These are phyloP conservation scores for Xerocomus potaroensis DNA, from an alignment of 768 basidiomycete species.

Conservation along the genomic window DNA sequence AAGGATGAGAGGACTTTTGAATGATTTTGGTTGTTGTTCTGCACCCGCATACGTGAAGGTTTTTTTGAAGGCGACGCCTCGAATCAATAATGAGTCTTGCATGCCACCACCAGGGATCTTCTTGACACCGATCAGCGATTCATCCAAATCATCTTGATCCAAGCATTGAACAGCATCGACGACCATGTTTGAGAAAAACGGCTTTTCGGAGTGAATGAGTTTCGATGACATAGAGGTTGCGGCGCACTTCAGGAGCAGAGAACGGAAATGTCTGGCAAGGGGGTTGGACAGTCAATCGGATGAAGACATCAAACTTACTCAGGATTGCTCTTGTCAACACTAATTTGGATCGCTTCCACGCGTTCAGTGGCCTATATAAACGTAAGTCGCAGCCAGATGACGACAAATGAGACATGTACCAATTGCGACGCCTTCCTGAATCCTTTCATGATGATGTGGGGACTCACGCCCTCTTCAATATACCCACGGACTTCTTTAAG, in stretches of 20 bases:
- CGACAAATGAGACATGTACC: conserved; percentile 42
- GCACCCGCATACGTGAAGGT: conserved; percentile 99
- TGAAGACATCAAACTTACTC: conserved; percentile 53
- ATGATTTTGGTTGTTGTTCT: conserved; percentile 96
- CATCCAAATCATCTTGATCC: conserved; percentile 91
- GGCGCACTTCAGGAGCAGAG: conserved; percentile 92
- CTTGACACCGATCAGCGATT: conserved; percentile 94
- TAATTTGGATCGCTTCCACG: conserved; percentile 86
- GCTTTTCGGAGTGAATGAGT: conserved; percentile 97
- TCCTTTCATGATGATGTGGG: conserved; percentile 97
- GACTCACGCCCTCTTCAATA: conserved; percentile 96
- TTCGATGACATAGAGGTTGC: conserved; percentile 99
- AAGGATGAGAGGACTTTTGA: conserved; percentile 82
- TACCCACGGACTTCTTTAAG: conserved; percentile 88
- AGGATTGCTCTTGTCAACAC: conserved; percentile 84
- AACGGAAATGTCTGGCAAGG: conserved; percentile 74
- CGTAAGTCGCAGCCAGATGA: conserved; percentile 8
- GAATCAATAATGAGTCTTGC: conserved; percentile 89
- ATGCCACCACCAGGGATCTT: conserved; percentile 97
- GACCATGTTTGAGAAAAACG: conserved; percentile 98
- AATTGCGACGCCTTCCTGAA: conserved; percentile 83
- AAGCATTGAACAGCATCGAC: conserved; percentile 93
- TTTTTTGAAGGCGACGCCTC: conserved; percentile 97
- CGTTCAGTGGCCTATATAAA: conserved; percentile 67
- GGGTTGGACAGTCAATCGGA: conserved; percentile 4